Evolutionary conservation across 192 early-diverging fungal species (phyloP).

Genomic region (Pilobolus umbonatus): DNA sequence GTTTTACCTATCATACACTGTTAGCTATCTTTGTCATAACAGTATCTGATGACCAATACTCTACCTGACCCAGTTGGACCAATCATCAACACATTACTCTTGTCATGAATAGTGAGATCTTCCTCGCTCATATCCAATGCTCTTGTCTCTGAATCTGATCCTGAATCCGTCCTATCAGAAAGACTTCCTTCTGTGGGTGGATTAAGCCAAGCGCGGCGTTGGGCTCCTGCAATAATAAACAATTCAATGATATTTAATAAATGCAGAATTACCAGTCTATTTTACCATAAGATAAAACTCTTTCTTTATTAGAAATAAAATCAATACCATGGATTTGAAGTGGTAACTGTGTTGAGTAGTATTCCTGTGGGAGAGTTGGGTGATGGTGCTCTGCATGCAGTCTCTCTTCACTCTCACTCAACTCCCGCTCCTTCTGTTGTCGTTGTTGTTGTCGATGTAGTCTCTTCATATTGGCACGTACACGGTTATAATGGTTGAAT

Average conservation of each 20-base stretch:
- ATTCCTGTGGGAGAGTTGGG: slow-evolving; percentile 7
- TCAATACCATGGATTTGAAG: slow-evolving; percentile 3
- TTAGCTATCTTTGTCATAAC: not conserved
- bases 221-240: not conserved
- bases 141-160: not conserved
- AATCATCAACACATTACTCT: slow-evolving; percentile 84
- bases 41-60: not conserved
- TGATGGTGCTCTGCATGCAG: slow-evolving; percentile 22
- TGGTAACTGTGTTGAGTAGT: slow-evolving; percentile 8
- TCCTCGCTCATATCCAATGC: not conserved
- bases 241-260: not conserved
- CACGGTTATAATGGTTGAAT: slow-evolving; percentile 79
- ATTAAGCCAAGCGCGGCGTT: slow-evolving; percentile 29
- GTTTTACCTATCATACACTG: slow-evolving; percentile 54
- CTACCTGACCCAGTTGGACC: slow-evolving; percentile 82
- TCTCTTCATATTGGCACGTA: slow-evolving; percentile 61
- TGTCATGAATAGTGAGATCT: slow-evolving; percentile 63
- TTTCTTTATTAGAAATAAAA: slow-evolving; percentile 7
- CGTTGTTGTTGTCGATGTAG: slow-evolving; percentile 34
- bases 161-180: not conserved
- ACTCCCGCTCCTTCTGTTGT: slow-evolving; percentile 2
- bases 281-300: slow-evolving; percentile 7
- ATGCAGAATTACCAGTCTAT: not conserved
- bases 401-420: slow-evolving; percentile 13
- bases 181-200: slow-evolving; percentile 22